These are phyloP conservation scores for Rhodotorula babjevae DNA, from an alignment of 768 basidiomycete genomes.

Conservation along the genomic window DNA sequence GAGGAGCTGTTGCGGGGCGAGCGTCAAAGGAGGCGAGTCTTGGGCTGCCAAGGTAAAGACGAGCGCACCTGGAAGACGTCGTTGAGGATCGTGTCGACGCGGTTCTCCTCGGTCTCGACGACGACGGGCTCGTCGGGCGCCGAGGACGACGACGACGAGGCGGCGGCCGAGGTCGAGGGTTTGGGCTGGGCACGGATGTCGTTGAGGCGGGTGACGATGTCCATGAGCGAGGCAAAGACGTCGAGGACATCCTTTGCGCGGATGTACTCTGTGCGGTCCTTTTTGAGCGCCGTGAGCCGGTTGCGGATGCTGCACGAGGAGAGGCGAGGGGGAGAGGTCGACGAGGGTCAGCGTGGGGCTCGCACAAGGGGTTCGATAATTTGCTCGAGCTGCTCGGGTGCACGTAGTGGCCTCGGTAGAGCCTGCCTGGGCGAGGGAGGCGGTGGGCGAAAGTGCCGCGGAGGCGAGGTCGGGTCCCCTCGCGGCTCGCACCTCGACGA, in stretches of 20 bases:
- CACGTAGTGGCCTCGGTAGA: no score
- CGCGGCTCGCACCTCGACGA: no score
- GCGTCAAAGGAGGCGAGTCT: background rate
- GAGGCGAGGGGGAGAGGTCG: no score
- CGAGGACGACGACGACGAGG: slow-evolving; percentile 51
- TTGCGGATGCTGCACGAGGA: slow-evolving; percentile 72
- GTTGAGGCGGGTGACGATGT: slow-evolving; percentile 79
- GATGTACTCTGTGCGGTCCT: slow-evolving; percentile 86
- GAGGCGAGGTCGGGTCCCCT: no score
- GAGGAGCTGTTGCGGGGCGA: slow-evolving; percentile 53
- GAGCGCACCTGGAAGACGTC: slow-evolving; percentile 72
- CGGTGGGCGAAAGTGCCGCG: no score
- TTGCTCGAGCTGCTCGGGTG: no score
- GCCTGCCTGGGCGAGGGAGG: no score
- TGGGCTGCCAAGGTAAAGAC: no score
- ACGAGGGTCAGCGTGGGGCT: no score
- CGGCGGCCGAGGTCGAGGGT: slow-evolving; percentile 12
- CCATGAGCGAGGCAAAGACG: slow-evolving; percentile 86
- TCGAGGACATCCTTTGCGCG: slow-evolving; percentile 87
- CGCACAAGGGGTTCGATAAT: no score
- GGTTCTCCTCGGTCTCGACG: slow-evolving; percentile 53
- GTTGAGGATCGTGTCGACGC: slow-evolving; percentile 87
- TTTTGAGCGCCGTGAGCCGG: slow-evolving; percentile 87
- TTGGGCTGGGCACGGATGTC: slow-evolving; percentile 60
- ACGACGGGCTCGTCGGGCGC: slow-evolving; percentile 40